These are phyloP conservation scores for Penicillium diatomitis DNA, from an alignment of 495 filamentous ascomycete species.

Conservation along the genomic window DNA sequence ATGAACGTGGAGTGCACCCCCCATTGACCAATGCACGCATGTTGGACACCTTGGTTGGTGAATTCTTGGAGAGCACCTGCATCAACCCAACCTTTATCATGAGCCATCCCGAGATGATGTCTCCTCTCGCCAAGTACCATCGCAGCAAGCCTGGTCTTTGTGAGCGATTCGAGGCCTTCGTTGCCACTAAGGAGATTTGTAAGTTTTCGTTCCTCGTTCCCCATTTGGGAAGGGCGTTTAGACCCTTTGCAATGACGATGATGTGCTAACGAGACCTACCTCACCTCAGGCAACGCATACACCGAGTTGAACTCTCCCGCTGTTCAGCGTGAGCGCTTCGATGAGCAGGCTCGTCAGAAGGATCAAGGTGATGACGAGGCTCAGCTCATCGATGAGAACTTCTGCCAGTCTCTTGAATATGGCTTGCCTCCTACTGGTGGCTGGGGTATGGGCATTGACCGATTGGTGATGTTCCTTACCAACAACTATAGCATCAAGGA, in stretches of 20 bases:
- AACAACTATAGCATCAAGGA: constrained; percentile 94
- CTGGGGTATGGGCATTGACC: constrained; percentile 96
- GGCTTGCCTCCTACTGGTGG: constrained; percentile 91
- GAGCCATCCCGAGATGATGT: constrained; percentile 95
- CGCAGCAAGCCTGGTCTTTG: constrained; percentile 73
- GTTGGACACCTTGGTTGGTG: constrained; percentile 93
- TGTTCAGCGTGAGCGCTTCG: constrained; percentile 86
- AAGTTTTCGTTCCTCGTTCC: background rate
- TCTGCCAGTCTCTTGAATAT: constrained; percentile 76
- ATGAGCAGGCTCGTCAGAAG: constrained; percentile 94
- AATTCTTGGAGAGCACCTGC: constrained; percentile 91
- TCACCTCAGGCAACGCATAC: constrained; percentile 61
- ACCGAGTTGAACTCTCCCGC: constrained; percentile 98
- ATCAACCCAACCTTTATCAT: constrained; percentile 95
- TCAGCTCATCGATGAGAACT: constrained; percentile 90
- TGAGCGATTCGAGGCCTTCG: constrained; percentile 96
- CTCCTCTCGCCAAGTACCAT: constrained; percentile 91
- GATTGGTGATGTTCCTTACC: constrained; percentile 94
- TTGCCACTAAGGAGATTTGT: constrained; percentile 87
- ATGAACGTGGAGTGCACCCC: constrained; percentile 77
- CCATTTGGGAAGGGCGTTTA: no score
- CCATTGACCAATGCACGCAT: constrained; percentile 93
- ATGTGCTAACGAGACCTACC: background rate
- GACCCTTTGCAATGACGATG: no score
- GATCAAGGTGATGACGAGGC: constrained; percentile 95